Evolutionary conservation across 108 stramenopile species (phyloP).

Genomic region (Cylindrotheca closterium): DNA sequence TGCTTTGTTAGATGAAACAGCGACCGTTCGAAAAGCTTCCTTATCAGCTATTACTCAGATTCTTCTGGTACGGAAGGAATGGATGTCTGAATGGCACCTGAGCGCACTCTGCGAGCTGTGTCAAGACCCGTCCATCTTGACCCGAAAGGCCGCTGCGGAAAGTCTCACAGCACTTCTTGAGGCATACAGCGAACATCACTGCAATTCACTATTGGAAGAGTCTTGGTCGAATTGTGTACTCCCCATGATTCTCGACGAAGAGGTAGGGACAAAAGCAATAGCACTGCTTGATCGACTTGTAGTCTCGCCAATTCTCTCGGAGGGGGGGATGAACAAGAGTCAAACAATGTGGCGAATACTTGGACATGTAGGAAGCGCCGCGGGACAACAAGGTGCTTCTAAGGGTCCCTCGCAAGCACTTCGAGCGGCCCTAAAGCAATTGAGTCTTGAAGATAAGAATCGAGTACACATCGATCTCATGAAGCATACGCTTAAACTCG

Average conservation of each 20-base stretch:
- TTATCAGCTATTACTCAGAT: conserved; percentile 59
- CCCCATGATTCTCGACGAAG: conserved; percentile 70
- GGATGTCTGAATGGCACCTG: conserved; percentile 52
- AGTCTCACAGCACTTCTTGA: conserved; percentile 61
- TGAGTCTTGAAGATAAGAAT: conserved; percentile 33
- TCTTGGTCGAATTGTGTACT: conserved; percentile 76
- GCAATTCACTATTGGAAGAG: conserved; percentile 30
- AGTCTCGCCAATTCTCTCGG: conserved; percentile 58
- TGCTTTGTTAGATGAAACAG: conserved; percentile 63
- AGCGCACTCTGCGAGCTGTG: conserved; percentile 58
- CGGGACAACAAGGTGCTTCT: conserved; percentile 49
- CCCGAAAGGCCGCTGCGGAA: conserved; percentile 74
- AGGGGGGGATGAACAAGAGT: conserved; percentile 12
- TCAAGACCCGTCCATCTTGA: conserved; percentile 63
- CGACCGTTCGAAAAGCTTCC: conserved; percentile 65
- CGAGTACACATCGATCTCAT: conserved; percentile 17
- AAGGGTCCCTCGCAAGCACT: conserved; percentile 53
- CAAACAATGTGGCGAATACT: conserved; percentile 65
- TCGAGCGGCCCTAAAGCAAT: conserved; percentile 53
- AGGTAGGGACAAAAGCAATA: conserved; percentile 59
- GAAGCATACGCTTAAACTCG: conserved; percentile 6
- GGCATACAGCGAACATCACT: conserved; percentile 21
- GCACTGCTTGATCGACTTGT: conserved; percentile 55
- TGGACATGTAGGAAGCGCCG: conserved; percentile 43
- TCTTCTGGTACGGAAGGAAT: conserved; percentile 30